These are phyloP conservation scores for Brassica rapa DNA, from an alignment of 345 rosid species.

Conservation along the genomic window DNA sequence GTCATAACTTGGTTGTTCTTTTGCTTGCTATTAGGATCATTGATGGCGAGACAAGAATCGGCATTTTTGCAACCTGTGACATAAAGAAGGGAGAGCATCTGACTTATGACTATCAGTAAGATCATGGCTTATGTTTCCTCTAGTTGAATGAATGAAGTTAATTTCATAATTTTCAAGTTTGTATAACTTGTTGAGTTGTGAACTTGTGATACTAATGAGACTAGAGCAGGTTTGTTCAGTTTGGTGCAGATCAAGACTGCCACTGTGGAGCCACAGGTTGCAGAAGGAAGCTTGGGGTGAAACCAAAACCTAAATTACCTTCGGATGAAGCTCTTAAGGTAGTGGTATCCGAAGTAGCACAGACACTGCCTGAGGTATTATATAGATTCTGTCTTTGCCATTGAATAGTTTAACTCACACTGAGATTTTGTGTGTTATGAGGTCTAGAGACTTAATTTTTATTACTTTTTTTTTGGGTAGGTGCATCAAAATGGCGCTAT, in stretches of 20 bases:
- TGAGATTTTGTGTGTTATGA: neutral
- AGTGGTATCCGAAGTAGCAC: conserved; percentile 67
- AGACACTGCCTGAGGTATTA: conserved; percentile 59
- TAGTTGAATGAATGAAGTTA: neutral
- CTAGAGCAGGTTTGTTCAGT: conserved; percentile 96
- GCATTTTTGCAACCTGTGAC: conserved; percentile 85
- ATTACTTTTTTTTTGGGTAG: conserved; percentile 42
- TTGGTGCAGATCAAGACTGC: conserved; percentile 99
- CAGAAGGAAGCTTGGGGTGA: conserved; percentile 88
- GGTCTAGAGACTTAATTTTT: conserved; percentile 34
- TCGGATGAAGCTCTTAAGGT: conserved; percentile 84
- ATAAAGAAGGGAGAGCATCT: conserved; percentile 89
- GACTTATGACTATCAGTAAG: conserved; percentile 98
- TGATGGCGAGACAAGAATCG: conserved; percentile 98
- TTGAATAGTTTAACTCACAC: neutral
- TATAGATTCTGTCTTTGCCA: conserved; percentile 3
- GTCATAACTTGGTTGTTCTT: neutral
- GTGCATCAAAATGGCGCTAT: conserved; percentile 63
- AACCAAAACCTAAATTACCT: conserved; percentile 76
- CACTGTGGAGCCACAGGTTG: conserved; percentile 89
- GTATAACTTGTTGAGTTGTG: conserved; percentile 22
- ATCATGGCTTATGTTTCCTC: neutral
- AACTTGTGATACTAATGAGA: conserved; percentile 51
- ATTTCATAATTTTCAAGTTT: neutral
- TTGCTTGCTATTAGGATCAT: conserved; percentile 61